phyloP scores from a whole-genome alignment of 2,329 filamentous ascomycete genomes.

The Esteya vermicola region DNA sequence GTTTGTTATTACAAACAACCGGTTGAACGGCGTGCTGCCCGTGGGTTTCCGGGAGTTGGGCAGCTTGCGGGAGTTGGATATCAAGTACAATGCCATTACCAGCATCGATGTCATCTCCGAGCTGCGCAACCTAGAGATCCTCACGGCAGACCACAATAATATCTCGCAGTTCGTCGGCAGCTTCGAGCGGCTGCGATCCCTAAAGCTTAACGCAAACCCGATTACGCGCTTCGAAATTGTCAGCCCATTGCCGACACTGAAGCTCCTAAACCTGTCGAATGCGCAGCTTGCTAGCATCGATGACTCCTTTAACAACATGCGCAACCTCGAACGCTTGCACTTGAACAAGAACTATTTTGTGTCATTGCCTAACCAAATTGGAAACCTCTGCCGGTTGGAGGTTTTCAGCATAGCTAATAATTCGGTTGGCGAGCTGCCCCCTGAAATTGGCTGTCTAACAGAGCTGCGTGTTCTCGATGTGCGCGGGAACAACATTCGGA shows the following conservation, averaged over 20 bases:
- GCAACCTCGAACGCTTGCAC: slow-evolving; percentile 73
- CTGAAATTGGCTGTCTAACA: slow-evolving; percentile 74
- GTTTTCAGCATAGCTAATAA: slow-evolving; percentile 93
- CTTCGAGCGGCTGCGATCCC: slow-evolving; percentile 70
- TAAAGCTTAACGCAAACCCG: slow-evolving; percentile 89
- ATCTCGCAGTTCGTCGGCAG: slow-evolving; percentile 80
- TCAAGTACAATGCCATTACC: slow-evolving; percentile 82
- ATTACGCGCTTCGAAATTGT: slow-evolving; percentile 85
- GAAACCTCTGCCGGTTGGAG: slow-evolving; percentile 68
- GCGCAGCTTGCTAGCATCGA: slow-evolving; percentile 86
- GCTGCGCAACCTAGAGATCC: slow-evolving; percentile 72
- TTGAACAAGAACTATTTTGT: slow-evolving; percentile 95
- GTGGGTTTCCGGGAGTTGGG: slow-evolving; percentile 56
- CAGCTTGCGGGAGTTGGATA: slow-evolving; percentile 79
- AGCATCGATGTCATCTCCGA: slow-evolving; percentile 78
- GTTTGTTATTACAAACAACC: slow-evolving; percentile 92
- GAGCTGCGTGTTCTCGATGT: slow-evolving; percentile 81
- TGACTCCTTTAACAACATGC: slow-evolving; percentile 73
- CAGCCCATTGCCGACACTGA: slow-evolving; percentile 63
- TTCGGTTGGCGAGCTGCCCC: slow-evolving; percentile 65
- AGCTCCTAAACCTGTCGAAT: slow-evolving; percentile 76
- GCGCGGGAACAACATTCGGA: slow-evolving; percentile 82
- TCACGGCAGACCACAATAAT: slow-evolving; percentile 83
- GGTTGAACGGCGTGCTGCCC: slow-evolving; percentile 62
- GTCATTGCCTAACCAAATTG: slow-evolving; percentile 72